A percentile compares a stretch with the other conserved stretches of the same genome.
Evolutionary conservation across 2,329 filamentous ascomycete species (phyloP).

Genomic region (Magnaporthiopsis incrustans): DNA sequence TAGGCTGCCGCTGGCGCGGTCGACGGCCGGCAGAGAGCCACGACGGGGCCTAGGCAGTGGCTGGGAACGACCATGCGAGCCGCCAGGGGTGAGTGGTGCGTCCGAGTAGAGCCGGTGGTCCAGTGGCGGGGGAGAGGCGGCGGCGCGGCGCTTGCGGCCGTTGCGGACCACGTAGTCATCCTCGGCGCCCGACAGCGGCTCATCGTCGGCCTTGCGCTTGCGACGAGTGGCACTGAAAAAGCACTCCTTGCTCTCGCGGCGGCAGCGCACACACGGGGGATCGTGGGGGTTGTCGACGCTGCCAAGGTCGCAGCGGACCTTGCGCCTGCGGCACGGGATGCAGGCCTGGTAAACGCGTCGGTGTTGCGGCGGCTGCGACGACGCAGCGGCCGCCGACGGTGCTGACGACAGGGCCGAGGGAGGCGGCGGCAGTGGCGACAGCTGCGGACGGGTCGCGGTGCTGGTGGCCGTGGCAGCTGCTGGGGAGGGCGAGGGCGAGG

Average conservation of each 20-base stretch:
- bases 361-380: constrained; percentile 23
- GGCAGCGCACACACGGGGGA: constrained; percentile 87
- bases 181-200: constrained; percentile 29
- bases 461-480: neutral
- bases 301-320: constrained; percentile 55
- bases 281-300: constrained; percentile 91
- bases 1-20: neutral
- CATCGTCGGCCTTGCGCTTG: constrained; percentile 73
- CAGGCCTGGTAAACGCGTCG: constrained; percentile 58
- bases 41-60: constrained; percentile 57
- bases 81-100: constrained; percentile 57
- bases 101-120: constrained; percentile 41
- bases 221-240: constrained; percentile 92
- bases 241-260: constrained; percentile 92
- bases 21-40: constrained; percentile 6
- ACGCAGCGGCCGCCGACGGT: constrained; percentile 22
- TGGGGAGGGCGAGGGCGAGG: constrained; percentile 8
- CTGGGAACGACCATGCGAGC: constrained; percentile 55
- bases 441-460: constrained; percentile 1
- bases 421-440: neutral
- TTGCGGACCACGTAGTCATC: constrained; percentile 67
- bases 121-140: constrained; percentile 28
- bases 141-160: constrained; percentile 59
- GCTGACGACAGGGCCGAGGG: constrained; percentile 5
- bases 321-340: constrained; percentile 53